These are phyloP conservation scores for Pugionium cornutum DNA, from an alignment of 345 rosid genomes.

Conservation along the genomic window DNA sequence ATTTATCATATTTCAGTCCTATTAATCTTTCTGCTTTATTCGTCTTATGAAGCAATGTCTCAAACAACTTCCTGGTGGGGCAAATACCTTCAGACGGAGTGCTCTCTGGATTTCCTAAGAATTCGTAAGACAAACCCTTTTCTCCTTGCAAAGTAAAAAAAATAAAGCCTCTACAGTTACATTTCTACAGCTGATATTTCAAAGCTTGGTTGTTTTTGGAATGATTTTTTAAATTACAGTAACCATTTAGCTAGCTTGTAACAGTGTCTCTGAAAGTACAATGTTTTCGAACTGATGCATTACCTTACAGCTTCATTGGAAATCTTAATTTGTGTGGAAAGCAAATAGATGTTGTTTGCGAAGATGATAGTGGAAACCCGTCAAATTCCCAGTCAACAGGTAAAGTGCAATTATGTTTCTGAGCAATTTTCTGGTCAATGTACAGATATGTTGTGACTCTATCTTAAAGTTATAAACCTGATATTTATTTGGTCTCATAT, in stretches of 20 bases:
- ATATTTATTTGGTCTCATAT: slow-evolving; percentile 30
- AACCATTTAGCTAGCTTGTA: slow-evolving; percentile 9
- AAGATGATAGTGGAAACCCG: slow-evolving; percentile 55
- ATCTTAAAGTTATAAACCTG: neutral
- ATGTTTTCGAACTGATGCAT: neutral
- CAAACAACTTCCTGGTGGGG: slow-evolving; percentile 83
- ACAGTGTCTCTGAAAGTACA: neutral
- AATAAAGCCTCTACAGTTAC: neutral
- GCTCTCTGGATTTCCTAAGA: slow-evolving; percentile 46
- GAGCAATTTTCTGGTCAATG: slow-evolving; percentile 1
- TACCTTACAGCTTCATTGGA: slow-evolving; percentile 65
- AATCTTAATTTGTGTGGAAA: slow-evolving; percentile 81
- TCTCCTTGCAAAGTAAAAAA: neutral
- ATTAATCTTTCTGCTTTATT: slow-evolving; percentile 21
- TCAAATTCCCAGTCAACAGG: slow-evolving; percentile 51
- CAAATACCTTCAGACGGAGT: slow-evolving; percentile 71
- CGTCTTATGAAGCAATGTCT: slow-evolving; percentile 64
- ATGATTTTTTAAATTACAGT: neutral
- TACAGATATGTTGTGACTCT: slow-evolving; percentile 9
- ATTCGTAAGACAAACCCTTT: slow-evolving; percentile 37
- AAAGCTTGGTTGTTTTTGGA: neutral
- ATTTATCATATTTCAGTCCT: slow-evolving; percentile 8
- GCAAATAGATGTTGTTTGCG: slow-evolving; percentile 66
- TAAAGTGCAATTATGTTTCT: slow-evolving; percentile 31
- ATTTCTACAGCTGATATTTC: slow-evolving; percentile 3